Evolutionary conservation across 495 filamentous ascomycete genomes (phyloP).

Genomic region (Penicillium mononematosum): DNA sequence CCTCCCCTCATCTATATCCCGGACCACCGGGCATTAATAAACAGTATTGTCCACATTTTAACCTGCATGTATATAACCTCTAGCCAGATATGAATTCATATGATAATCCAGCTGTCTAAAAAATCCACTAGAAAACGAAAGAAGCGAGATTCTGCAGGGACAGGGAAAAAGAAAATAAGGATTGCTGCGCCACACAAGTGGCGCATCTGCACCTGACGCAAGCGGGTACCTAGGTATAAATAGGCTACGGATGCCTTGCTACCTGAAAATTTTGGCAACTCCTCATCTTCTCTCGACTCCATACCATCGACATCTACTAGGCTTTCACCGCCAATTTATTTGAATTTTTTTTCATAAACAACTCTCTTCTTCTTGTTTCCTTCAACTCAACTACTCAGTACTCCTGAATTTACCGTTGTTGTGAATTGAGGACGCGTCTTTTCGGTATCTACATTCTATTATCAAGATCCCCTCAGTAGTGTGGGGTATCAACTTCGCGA

Average conservation of each 20-base stretch:
- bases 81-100: conserved; percentile 7
- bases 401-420: conserved; percentile 7
- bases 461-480: conserved; percentile 30
- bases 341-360: conserved; percentile 3
- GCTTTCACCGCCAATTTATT: conserved; percentile 16
- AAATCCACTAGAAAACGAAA: conserved; percentile 13
- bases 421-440: conserved; percentile 26
- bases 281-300: conserved; percentile 16
- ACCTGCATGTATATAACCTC: conserved; percentile 17
- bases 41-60: conserved; percentile 5
- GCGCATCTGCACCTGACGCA: conserved; percentile 8
- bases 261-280: conserved; percentile 39
- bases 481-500: conserved; percentile 37
- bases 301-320: conserved; percentile 1
- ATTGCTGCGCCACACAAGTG: conserved; percentile 16
- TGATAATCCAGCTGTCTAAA: conserved; percentile 12
- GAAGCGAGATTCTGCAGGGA: conserved; percentile 9
- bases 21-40: conserved; percentile 1
- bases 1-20: conserved; percentile 4
- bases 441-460: conserved; percentile 28
- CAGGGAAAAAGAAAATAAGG: background rate
- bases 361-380: background rate
- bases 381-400: conserved; percentile 1
- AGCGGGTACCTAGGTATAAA: conserved; percentile 20
- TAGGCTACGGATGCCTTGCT: conserved; percentile 27